These are phyloP conservation scores for Cylindrotheca closterium DNA, from an alignment of 108 stramenopile genomes.

Conservation along the genomic window DNA sequence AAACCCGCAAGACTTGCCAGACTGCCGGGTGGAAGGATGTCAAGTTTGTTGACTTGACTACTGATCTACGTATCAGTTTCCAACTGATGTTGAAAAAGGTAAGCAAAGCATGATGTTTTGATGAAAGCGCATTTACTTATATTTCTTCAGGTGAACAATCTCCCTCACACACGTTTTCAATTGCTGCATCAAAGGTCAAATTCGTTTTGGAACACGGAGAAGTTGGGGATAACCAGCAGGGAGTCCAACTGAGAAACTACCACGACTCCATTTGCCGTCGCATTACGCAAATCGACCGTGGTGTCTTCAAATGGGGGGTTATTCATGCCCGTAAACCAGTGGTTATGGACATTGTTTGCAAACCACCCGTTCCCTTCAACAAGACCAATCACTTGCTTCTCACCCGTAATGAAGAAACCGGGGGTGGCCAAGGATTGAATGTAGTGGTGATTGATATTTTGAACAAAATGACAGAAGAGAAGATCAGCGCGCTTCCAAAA, in stretches of 20 bases:
- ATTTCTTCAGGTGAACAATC: too few species aligned
- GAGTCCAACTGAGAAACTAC: constrained; percentile 36
- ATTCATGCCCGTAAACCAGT: constrained; percentile 53
- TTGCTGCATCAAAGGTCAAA: too few species aligned
- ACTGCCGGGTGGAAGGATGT: constrained; percentile 54
- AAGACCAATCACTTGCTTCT: constrained; percentile 24
- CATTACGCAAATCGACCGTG: constrained; percentile 54
- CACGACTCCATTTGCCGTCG: constrained; percentile 39
- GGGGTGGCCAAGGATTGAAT: constrained; percentile 28
- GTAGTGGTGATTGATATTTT: constrained; percentile 55
- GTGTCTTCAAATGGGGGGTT: constrained; percentile 61
- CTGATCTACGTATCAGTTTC: constrained; percentile 50
- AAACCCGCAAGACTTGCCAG: constrained; percentile 28
- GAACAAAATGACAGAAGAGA: constrained; percentile 35
- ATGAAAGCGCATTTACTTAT: too few species aligned
- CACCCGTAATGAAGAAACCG: constrained; percentile 27
- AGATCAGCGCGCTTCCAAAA: constrained; percentile 47
- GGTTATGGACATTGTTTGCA: constrained; percentile 33
- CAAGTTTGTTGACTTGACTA: constrained; percentile 45
- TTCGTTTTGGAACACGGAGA: constrained; percentile 35
- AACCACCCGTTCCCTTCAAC: constrained; percentile 39
- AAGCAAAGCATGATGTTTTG: too few species aligned
- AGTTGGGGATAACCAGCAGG: constrained; percentile 19
- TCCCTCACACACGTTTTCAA: too few species aligned
- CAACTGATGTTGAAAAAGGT: constrained; percentile 55